Evolutionary conservation across 2,329 filamentous ascomycete species (phyloP).

Genomic region (Trichocomaceae sp.): DNA sequence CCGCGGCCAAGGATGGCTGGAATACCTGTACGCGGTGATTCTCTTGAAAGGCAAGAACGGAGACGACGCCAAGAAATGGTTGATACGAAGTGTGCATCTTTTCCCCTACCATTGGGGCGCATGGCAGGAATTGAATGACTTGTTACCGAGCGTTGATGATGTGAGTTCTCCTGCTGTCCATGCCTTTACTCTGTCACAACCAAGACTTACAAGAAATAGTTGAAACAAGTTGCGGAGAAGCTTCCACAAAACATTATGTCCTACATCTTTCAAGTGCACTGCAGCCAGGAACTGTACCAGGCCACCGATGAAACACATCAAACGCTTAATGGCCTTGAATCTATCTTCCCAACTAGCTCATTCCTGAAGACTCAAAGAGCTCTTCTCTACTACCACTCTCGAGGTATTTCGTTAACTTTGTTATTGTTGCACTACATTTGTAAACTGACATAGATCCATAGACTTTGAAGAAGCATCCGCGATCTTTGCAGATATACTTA

Average conservation of each 20-base stretch:
- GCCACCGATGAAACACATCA: slow-evolving; percentile 68
- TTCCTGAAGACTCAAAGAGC: slow-evolving; percentile 89
- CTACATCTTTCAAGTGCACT: slow-evolving; percentile 87
- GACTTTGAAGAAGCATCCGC: slow-evolving; percentile 59
- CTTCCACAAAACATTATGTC: slow-evolving; percentile 88
- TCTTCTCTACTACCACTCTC: slow-evolving; percentile 81
- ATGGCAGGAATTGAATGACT: slow-evolving; percentile 83
- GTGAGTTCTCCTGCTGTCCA: slow-evolving; percentile 44
- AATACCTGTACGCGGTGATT: slow-evolving; percentile 76
- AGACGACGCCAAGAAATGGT: slow-evolving; percentile 71
- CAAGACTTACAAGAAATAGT: slow-evolving; percentile 41
- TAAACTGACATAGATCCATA: slow-evolving; percentile 12
- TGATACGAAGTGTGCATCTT: slow-evolving; percentile 80
- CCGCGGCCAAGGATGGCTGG: slow-evolving; percentile 82
- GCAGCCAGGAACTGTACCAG: slow-evolving; percentile 86
- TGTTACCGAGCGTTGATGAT: slow-evolving; percentile 75
- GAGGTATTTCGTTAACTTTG: slow-evolving; percentile 36
- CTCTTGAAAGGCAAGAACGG: slow-evolving; percentile 88
- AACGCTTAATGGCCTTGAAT: slow-evolving; percentile 68
- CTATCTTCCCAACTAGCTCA: slow-evolving; percentile 78
- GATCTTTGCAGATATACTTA: slow-evolving; percentile 62
- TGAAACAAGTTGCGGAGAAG: slow-evolving; percentile 63
- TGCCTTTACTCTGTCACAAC: neutral
- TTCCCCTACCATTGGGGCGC: slow-evolving; percentile 97
- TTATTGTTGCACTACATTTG: neutral